phyloP scores from a whole-genome alignment of 2,329 filamentous ascomycete species.

The Penicillium sp. region DNA sequence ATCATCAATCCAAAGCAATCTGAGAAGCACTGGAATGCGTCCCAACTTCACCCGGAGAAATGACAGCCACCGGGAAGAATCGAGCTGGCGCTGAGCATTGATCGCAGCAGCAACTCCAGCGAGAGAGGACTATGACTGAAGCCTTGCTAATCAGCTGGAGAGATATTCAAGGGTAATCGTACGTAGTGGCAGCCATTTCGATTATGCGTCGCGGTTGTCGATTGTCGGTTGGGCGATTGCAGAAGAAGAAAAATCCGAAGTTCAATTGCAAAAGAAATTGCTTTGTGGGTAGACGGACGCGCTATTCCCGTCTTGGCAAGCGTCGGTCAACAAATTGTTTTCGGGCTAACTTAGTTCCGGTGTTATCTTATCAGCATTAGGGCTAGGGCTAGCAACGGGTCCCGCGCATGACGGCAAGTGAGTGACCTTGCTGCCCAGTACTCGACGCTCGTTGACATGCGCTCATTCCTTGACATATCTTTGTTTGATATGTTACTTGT shows the following conservation, averaged over 20 bases:
- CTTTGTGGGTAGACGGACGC: constrained; percentile 32
- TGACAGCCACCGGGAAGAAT: constrained; percentile 56
- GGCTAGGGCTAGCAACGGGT: constrained; percentile 17
- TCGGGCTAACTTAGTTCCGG: constrained; percentile 4
- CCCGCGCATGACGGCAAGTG: constrained; percentile 16
- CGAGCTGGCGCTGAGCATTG: constrained; percentile 65
- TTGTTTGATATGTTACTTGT: neutral
- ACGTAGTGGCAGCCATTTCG: constrained; percentile 55
- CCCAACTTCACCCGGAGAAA: constrained; percentile 10
- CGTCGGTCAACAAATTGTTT: neutral
- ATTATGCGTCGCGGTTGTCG: constrained; percentile 41
- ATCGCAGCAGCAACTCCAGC: constrained; percentile 58
- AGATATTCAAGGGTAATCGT: constrained; percentile 54
- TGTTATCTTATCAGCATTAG: constrained; percentile 20
- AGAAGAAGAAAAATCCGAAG: constrained; percentile 26
- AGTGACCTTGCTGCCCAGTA: too few species aligned
- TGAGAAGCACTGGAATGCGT: neutral
- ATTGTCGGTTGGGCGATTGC: constrained; percentile 32
- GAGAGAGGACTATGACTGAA: constrained; percentile 70
- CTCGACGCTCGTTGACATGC: neutral
- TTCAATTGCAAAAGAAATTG: constrained; percentile 23
- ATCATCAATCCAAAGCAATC: constrained; percentile 53
- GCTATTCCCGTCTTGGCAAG: constrained; percentile 22
- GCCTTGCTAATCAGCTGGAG: constrained; percentile 35
- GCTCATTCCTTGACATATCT: neutral